Base-by-base conservation (phyloP, 345 rosid species). In the Arabis hirsuta region DNA sequence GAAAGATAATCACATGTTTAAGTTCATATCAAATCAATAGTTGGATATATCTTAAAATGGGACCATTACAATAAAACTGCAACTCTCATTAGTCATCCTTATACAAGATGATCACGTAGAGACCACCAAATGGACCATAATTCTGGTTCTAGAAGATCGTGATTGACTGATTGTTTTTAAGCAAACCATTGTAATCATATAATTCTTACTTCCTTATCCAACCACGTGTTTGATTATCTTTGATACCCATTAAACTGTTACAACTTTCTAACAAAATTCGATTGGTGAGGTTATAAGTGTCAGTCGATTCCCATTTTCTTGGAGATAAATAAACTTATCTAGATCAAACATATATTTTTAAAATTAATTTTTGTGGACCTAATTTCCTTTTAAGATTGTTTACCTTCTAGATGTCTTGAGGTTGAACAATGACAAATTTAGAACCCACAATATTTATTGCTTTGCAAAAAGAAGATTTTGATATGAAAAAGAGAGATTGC, bases 191-290 rank as follows among this genome's bases (percentile, higher is more conserved):
- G 51, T 55, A 55, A 72, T 62, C 52, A 55, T 36, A 41, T 42
- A 5, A 9, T 31, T 46, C 55, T 36, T 39, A 47, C 9, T 56
- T 65, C 29, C 27, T 65, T 65, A 61, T 57, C 66, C 72, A 39
- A 27, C 67, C 72, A 73, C 78, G 72, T 48, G 61, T 39, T 39
- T 73, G 64, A 38, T 19, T 19, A 53, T 72, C 47, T 61, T 61
- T 51, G 12, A 12, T 41, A 61, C 60, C 62, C 6, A 45, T 11
- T 34, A 22, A 2, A 24, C 9, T 51, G 58, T 16, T 24, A 24
- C 12, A 12, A 20, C n/a, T 65, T 50, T 52, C 55, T 19, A 29
- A 32, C 68, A 32, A 41, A 50, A 7, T 29, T 20, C 54, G 6
- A 13, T 44, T 44, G 70, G 41, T 72, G 34, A 34, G 56, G 22